Evolutionary conservation across 768 basidiomycete species (phyloP).

Genomic region (Mrakia blollopis): DNA sequence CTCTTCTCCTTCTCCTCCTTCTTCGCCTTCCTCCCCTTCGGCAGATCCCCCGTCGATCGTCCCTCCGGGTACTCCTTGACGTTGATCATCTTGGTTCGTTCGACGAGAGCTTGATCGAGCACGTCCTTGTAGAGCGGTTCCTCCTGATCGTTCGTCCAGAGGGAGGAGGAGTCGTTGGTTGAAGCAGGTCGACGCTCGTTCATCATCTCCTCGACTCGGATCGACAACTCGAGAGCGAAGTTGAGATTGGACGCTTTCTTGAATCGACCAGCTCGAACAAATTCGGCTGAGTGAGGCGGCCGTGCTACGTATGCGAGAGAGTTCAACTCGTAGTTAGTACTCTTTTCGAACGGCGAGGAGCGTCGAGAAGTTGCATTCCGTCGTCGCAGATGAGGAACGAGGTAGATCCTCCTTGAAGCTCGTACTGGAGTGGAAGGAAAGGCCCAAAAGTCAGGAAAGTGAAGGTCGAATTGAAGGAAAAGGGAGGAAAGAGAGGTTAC

Average conservation of each 20-base stretch:
- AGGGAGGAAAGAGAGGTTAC: no score
- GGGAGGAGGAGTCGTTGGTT: slow-evolving; percentile 37
- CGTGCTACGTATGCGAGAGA: slow-evolving; percentile 78
- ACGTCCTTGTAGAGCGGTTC: slow-evolving; percentile 62
- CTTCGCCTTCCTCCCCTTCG: background rate
- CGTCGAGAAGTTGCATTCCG: slow-evolving; percentile 51
- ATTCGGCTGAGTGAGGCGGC: slow-evolving; percentile 59
- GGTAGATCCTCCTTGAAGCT: slow-evolving; percentile 76
- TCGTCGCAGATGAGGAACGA: slow-evolving; percentile 77
- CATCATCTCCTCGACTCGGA: slow-evolving; percentile 56
- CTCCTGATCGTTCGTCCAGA: slow-evolving; percentile 63
- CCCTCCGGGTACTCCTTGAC: slow-evolving; percentile 20
- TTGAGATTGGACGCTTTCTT: slow-evolving; percentile 93
- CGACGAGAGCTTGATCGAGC: slow-evolving; percentile 64
- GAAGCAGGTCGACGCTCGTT: slow-evolving; percentile 49
- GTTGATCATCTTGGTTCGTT: slow-evolving; percentile 53
- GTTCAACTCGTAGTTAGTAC: slow-evolving; percentile 56
- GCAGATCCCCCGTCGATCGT: background rate
- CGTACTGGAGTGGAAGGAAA: slow-evolving; percentile 45
- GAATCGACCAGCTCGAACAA: slow-evolving; percentile 80
- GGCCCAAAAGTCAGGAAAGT: no score
- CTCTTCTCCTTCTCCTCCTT: slow-evolving; percentile 15
- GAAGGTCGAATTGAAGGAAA: no score
- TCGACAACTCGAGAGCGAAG: slow-evolving; percentile 62
- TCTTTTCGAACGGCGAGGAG: slow-evolving; percentile 59